Evolutionary conservation across 176 grass and related monocot genomes (phyloP), one percentile per base, ranked within the genome.

Genomic region (Oryza longistaminata): DNA sequence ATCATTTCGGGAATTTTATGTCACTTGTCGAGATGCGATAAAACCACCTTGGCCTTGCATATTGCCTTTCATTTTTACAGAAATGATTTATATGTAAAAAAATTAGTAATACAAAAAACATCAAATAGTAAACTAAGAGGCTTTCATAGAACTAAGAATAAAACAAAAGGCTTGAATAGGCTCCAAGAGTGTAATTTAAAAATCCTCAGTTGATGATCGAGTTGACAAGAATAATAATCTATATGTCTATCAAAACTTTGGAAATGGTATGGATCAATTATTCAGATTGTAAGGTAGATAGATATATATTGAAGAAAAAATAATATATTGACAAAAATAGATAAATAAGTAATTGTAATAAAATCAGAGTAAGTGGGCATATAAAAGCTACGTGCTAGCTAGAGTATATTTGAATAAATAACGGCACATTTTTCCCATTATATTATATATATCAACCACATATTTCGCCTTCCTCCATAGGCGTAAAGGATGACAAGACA

Each of bases 321-420:
- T 25, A 24, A 16, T 16, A 68, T 14, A 13, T 25, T 13, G 70
- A 25, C 10, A 52, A 49, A 35, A 35, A 5, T 5, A 15, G 22
- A 74, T 27, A 31, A n/a, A 44, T 15, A 52, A 26, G 27, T 27
- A 53, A 15, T 50, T 75, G 3, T 34, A 16, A 33, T 5, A 15
- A 11, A 12, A 76, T n/a, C 7, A 39, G 9, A 74, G 25, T 72
- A 27, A 64, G 39, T 31, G 15, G 39, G 16, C 4, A 35, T 11
- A 82, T 27, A 6, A 61, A 76, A 61, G 77, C 1, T 61, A 17
- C 12, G 16, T 71, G 22, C 3, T 2, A 11, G 26, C 6, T 53
- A 53, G 16, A 58, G 49, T 58, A 75, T 77, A 31, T 78, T 7
- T 60, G 24, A 78, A 85, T 44, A 50, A 62, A 85, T 21, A 34